These are phyloP conservation scores for Podospora anserina DNA, from an alignment of 495 filamentous ascomycete genomes.

Conservation along the genomic window DNA sequence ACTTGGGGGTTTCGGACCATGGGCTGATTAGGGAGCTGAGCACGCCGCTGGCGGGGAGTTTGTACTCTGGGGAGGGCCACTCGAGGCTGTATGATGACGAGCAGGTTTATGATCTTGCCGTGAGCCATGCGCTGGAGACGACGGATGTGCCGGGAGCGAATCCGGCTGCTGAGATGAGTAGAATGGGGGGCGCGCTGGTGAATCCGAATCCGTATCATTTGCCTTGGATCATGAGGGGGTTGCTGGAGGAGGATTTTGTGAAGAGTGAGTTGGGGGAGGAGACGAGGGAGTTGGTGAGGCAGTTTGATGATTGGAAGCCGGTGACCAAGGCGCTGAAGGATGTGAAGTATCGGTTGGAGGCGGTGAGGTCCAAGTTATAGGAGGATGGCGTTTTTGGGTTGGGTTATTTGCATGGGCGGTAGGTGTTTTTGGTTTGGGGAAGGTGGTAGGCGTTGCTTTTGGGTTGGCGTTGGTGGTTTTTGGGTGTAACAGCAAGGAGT, in stretches of 20 bases:
- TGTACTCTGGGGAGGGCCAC: slow-evolving; percentile 91
- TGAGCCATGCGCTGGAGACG: slow-evolving; percentile 83
- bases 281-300: slow-evolving; percentile 70
- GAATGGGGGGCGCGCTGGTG: slow-evolving; percentile 32
- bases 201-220: slow-evolving; percentile 78
- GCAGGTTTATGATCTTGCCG: slow-evolving; percentile 82
- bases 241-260: slow-evolving; percentile 90
- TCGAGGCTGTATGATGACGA: slow-evolving; percentile 88
- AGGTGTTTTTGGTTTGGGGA: neutral
- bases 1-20: slow-evolving; percentile 87
- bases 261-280: slow-evolving; percentile 72
- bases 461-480: neutral
- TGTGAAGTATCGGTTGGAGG: slow-evolving; percentile 93
- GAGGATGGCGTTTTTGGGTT: neutral
- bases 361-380: slow-evolving; percentile 67
- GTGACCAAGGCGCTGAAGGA: slow-evolving; percentile 86
- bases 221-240: slow-evolving; percentile 88
- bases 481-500: neutral
- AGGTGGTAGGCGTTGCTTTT: neutral
- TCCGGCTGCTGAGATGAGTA: slow-evolving; percentile 38
- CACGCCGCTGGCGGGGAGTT: slow-evolving; percentile 79
- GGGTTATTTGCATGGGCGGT: neutral
- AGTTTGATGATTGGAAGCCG: slow-evolving; percentile 95
- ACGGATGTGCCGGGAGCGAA: slow-evolving; percentile 46
- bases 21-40: slow-evolving; percentile 90